Conservation (phyloP, 2,329 filamentous ascomycete species). For the Colletotrichum tamarilloi region DNA sequence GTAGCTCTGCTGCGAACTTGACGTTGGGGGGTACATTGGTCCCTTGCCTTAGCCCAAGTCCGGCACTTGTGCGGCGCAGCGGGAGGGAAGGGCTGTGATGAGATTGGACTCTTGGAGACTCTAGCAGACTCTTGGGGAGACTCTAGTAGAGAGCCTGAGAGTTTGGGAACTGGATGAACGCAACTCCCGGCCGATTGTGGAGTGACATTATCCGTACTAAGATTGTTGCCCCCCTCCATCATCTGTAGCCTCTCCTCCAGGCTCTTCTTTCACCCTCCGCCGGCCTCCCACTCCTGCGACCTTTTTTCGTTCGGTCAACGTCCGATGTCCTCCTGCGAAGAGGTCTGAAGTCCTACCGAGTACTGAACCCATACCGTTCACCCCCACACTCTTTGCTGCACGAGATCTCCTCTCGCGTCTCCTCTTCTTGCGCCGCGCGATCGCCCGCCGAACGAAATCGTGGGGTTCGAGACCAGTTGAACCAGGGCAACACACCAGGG, state of each 20-base stretch:
- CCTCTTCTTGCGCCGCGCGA: slow-evolving; percentile 8
- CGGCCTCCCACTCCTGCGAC: background rate
- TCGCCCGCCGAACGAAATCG: slow-evolving; percentile 32
- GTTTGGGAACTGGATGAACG: slow-evolving; percentile 27
- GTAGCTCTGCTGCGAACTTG: background rate
- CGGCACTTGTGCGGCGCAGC: background rate
- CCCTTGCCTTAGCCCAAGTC: slow-evolving; percentile 6
- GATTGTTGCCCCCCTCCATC: background rate
- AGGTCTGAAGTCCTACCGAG: background rate
- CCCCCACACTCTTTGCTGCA: slow-evolving; percentile 14
- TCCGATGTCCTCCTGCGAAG: slow-evolving; percentile 16
- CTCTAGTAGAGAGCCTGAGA: background rate
- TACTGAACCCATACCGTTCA: background rate
- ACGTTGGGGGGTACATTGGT: background rate
- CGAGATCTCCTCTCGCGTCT: slow-evolving; percentile 8
- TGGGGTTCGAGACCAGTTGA: slow-evolving; percentile 13
- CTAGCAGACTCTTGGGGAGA: background rate
- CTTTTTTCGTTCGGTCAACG: slow-evolving; percentile 28
- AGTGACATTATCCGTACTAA: slow-evolving; percentile 28
- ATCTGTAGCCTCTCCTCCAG: background rate
- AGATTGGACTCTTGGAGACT: background rate
- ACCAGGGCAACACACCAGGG: slow-evolving; percentile 1
- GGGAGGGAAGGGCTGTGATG: background rate
- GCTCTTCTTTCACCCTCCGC: background rate
- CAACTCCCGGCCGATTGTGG: slow-evolving; percentile 23